Conservation (phyloP, 495 filamentous ascomycete species). For the Sphaerosporella brunnea region DNA sequence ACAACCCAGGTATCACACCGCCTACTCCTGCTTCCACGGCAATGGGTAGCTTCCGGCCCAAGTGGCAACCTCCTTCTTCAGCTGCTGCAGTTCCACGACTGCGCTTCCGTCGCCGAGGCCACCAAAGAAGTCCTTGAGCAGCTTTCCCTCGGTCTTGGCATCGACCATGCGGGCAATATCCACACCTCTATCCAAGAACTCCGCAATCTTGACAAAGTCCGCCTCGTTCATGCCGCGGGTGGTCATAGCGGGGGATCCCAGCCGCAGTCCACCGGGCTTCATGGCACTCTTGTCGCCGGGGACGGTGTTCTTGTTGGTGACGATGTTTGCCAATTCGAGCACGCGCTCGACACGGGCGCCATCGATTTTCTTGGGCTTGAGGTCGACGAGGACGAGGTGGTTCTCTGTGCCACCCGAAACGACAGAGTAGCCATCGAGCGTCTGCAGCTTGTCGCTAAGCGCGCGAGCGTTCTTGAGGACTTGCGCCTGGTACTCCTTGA, state of each 20-base stretch:
- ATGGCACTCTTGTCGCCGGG: conserved; percentile 87
- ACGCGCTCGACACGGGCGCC: conserved; percentile 89
- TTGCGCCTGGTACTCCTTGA: conserved; percentile 71
- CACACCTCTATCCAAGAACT: conserved; percentile 84
- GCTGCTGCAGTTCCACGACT: conserved; percentile 64
- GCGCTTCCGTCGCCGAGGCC: conserved; percentile 68
- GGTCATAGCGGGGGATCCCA: conserved; percentile 95
- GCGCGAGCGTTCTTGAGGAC: conserved; percentile 78
- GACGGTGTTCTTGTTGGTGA: conserved; percentile 97
- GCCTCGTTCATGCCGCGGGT: conserved; percentile 73
- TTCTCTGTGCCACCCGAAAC: conserved; percentile 93
- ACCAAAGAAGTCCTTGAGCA: conserved; percentile 71
- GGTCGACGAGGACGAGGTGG: conserved; percentile 86
- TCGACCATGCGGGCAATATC: conserved; percentile 68
- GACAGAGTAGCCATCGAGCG: conserved; percentile 63
- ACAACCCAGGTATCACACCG: no score
- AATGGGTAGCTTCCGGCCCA: conserved; percentile 89
- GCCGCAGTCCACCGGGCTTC: conserved; percentile 74
- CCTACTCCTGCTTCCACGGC: conserved; percentile 54
- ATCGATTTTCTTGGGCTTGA: conserved; percentile 78
- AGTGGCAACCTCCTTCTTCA: conserved; percentile 79
- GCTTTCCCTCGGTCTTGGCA: conserved; percentile 68
- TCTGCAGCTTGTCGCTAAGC: conserved; percentile 56
- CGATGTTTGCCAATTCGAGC: conserved; percentile 83
- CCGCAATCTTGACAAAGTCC: conserved; percentile 78